Conservation (phyloP, 345 rosid species). For the Citrus maxima region DNA sequence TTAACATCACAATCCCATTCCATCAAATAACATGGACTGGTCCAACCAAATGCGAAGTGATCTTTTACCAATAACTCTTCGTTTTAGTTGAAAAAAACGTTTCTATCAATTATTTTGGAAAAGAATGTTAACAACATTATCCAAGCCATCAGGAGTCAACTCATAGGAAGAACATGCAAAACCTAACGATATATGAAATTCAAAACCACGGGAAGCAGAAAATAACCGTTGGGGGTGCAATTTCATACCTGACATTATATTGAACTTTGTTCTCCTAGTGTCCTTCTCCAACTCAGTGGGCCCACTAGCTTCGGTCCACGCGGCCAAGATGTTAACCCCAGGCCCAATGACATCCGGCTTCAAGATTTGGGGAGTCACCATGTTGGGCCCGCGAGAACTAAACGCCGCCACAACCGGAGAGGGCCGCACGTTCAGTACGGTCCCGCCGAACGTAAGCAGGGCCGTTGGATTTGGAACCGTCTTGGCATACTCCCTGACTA, state of each 20-base stretch:
- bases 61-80: no score
- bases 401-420: slow-evolving; percentile 94
- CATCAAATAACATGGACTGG: neutral
- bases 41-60: neutral
- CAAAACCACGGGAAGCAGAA: neutral
- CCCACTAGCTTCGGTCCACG: slow-evolving; percentile 72
- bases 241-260: slow-evolving; percentile 72
- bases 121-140: neutral
- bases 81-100: neutral
- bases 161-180: neutral
- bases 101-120: neutral
- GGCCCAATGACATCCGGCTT: slow-evolving; percentile 94
- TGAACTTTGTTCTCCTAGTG: slow-evolving; percentile 57
- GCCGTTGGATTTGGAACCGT: slow-evolving; percentile 51
- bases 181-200: neutral
- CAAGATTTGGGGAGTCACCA: slow-evolving; percentile 67
- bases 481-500: slow-evolving; percentile 47
- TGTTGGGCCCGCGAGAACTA: slow-evolving; percentile 83
- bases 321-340: slow-evolving; percentile 83
- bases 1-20: no score
- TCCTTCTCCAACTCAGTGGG: slow-evolving; percentile 73
- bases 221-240: slow-evolving; percentile 16
- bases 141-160: neutral
- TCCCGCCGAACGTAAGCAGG: slow-evolving; percentile 56
- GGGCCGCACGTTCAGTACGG: slow-evolving; percentile 55